These are phyloP conservation scores for Fusarium sp. DNA, from an alignment of 2,329 filamentous ascomycete genomes.

Conservation along the genomic window DNA sequence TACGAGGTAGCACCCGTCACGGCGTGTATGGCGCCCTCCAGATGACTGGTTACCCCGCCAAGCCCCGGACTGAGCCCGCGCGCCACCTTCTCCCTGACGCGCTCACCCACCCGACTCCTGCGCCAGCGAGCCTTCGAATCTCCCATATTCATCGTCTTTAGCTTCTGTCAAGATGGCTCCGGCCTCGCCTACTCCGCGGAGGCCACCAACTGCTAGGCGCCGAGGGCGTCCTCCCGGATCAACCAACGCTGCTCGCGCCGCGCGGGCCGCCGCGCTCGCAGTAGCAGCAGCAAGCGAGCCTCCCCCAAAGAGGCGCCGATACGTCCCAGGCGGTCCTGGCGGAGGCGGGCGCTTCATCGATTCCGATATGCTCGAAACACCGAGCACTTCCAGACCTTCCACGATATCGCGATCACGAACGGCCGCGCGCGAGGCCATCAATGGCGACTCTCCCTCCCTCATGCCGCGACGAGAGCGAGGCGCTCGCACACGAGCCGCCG, in stretches of 20 bases:
- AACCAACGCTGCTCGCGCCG: conserved; percentile 56
- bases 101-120: conserved; percentile 36
- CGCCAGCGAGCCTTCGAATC: conserved; percentile 32
- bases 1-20: conserved; percentile 11
- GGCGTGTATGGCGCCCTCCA: conserved; percentile 40
- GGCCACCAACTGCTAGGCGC: conserved; percentile 58
- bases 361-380: conserved; percentile 72
- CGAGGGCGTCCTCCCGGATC: conserved; percentile 61
- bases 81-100: conserved; percentile 47
- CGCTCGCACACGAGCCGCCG: conserved; percentile 64
- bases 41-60: conserved; percentile 45
- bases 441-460: conserved; percentile 54
- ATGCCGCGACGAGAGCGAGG: conserved; percentile 69
- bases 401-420: conserved; percentile 64
- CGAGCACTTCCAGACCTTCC: conserved; percentile 55
- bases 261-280: conserved; percentile 51
- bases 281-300: conserved; percentile 64
- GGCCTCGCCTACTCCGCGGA: conserved; percentile 55
- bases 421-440: conserved; percentile 60
- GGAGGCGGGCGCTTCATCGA: conserved; percentile 89
- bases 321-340: conserved; percentile 87
- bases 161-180: conserved; percentile 47
- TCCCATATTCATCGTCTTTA: conserved; percentile 25
- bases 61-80: conserved; percentile 48
- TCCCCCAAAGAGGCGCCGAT: conserved; percentile 78